Conservation (phyloP, 2,329 filamentous ascomycete species). For the Aspergillus novofumigatus region DNA sequence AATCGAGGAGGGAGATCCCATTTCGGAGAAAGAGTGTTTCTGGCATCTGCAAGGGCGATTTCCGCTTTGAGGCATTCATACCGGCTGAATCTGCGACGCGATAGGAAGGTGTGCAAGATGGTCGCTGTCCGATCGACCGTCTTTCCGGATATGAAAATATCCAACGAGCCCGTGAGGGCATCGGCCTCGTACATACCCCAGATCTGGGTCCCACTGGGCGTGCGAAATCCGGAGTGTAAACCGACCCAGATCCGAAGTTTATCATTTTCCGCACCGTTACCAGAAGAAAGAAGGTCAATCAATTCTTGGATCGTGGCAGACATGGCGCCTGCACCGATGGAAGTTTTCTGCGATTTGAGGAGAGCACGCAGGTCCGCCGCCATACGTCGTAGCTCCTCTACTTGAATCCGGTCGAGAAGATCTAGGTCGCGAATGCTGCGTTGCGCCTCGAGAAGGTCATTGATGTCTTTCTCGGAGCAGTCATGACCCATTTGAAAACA, state of each 20-base stretch:
- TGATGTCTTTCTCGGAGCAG: constrained; percentile 17
- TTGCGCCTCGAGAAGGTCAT: constrained; percentile 19
- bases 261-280: constrained; percentile 7
- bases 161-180: constrained; percentile 6
- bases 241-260: constrained; percentile 14
- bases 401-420: constrained; percentile 15
- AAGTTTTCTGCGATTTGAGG: not conserved
- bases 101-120: constrained; percentile 37
- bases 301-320: constrained; percentile 2
- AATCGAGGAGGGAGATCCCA: constrained; percentile 25
- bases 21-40: constrained; percentile 8
- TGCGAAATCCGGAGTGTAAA: constrained; percentile 21
- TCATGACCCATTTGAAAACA: constrained; percentile 28
- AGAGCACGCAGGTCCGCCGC: constrained; percentile 17
- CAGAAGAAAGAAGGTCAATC: constrained; percentile 6
- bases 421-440: constrained; percentile 19
- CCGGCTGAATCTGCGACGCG: constrained; percentile 25
- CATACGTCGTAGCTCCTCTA: constrained; percentile 15
- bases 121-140: constrained; percentile 29
- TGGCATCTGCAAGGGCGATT: constrained; percentile 24
- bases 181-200: constrained; percentile 18
- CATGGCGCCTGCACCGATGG: not conserved
- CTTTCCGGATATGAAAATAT: constrained; percentile 34
- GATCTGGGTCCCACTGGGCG: constrained; percentile 13
- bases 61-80: constrained; percentile 29